A percentile compares a stretch with the other conserved stretches of the same genome.
These are phyloP conservation scores for Gossypium anomalum DNA, from an alignment of 345 rosid genomes.

Conservation along the genomic window DNA sequence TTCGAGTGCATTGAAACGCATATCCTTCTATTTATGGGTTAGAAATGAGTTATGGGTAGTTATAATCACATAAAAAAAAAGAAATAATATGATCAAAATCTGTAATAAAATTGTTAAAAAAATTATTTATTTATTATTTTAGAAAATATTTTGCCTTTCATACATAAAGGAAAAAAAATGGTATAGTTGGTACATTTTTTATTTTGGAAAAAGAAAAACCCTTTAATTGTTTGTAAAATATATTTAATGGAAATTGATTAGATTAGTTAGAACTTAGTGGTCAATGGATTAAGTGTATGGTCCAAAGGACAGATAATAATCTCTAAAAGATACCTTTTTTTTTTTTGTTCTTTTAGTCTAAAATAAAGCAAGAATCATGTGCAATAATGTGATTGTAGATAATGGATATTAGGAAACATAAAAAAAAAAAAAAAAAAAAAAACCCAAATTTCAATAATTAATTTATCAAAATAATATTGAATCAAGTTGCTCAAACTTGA, in stretches of 20 bases:
- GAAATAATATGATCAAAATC: too few species aligned
- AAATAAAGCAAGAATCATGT: conserved; percentile 2
- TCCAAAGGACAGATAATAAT: neutral
- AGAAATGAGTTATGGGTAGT: rapidly evolving
- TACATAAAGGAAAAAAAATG: too few species aligned
- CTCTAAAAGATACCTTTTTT: neutral
- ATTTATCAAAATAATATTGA: neutral
- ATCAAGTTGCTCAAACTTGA: neutral
- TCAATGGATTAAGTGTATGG: neutral
- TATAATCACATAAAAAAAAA: too few species aligned
- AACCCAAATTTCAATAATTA: neutral
- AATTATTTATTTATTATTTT: too few species aligned
- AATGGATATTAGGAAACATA: neutral
- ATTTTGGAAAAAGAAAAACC: too few species aligned
- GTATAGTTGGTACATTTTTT: too few species aligned
- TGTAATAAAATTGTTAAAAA: too few species aligned
- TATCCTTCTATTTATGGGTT: too few species aligned
- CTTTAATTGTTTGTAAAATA: neutral
- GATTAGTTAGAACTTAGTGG: neutral
- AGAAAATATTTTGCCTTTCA: too few species aligned
- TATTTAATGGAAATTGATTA: neutral
- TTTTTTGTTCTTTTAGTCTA: neutral
- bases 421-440: neutral
- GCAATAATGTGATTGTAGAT: neutral
- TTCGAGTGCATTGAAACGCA: too few species aligned